Evolutionary conservation across 1,139 yeast species (phyloP), one percentile per base, ranked within the genome.

Genomic region (Magnusiomyces tetraspermus): DNA sequence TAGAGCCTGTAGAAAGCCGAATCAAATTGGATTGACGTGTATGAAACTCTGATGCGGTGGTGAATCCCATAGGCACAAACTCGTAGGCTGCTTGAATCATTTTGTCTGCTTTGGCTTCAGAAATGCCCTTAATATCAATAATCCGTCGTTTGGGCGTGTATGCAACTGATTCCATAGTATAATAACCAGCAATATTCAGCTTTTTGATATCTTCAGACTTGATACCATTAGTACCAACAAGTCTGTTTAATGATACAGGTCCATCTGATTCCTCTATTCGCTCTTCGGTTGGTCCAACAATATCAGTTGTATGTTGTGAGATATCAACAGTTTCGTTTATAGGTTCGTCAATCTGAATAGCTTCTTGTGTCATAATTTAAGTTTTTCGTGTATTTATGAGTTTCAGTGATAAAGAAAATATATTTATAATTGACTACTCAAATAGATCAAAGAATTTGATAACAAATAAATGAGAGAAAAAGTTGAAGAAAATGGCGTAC

Each of bases 41-140:
- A 67, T 89, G 97, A 66, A 87, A 89, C 67, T 90, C 97, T 1
- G 95, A 84, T 2, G 98, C 98, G 0, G 98, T 92, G 31, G 97
- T 92, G 72, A 92, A 94, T 0, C 99, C 99, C 80, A 94, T 79
- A 10, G 97, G 97, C 1, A 92, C 97, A 51, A 83, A 72, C 61
- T 85, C 82, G 41, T 94, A 79, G 0, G 97, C 97, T 62, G 87
- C 97, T 43, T 76, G 76, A 51, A 89, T 72, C 52, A 92, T 73
- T 62, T 82, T 82, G 62, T 89, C 97, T 0, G 97, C 97, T 67
- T 94, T 94, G 51, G 94, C 92, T 66, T 94, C 99, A 26, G 96
- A 85, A 44, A 92, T 89, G 46, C 98, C 98, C 66, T 88, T 89
- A 49, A 94, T 86, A 4, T 78, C 76, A 49, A 86, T 71, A 49